A percentile compares a stretch with the other conserved stretches of the same genome.
Conservation (phyloP, 2,329 filamentous ascomycete species). For the Claviceps quebecensis region DNA sequence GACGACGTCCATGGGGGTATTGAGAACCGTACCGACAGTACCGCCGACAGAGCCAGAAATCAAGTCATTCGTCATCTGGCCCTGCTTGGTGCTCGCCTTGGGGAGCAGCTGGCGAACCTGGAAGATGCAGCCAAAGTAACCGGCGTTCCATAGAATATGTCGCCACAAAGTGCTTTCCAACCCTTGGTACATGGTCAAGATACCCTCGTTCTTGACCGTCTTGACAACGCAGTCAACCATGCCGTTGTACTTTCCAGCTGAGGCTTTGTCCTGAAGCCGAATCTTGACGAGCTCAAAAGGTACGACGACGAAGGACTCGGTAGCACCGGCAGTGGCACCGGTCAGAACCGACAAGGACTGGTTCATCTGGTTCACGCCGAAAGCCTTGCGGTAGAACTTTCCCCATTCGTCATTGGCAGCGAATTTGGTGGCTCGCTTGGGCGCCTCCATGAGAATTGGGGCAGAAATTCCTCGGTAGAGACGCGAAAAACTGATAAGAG, state of each 20-base stretch:
- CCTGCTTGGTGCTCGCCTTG: constrained; percentile 62
- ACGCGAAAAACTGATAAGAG: constrained; percentile 53
- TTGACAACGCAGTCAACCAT: constrained; percentile 68
- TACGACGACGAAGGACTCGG: constrained; percentile 91
- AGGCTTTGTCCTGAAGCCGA: constrained; percentile 87
- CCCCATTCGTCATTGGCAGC: constrained; percentile 99
- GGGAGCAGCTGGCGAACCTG: constrained; percentile 82
- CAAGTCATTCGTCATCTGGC: constrained; percentile 76
- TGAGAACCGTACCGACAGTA: constrained; percentile 75
- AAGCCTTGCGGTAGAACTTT: constrained; percentile 76
- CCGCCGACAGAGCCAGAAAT: constrained; percentile 78
- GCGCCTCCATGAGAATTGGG: constrained; percentile 92
- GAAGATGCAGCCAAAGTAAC: constrained; percentile 98
- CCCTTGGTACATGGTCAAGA: constrained; percentile 86
- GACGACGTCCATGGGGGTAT: constrained; percentile 94
- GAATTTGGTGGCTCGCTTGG: constrained; percentile 94
- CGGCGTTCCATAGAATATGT: constrained; percentile 78
- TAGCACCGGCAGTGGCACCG: constrained; percentile 86
- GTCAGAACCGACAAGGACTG: constrained; percentile 86
- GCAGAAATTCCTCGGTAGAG: constrained; percentile 92
- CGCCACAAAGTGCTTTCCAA: constrained; percentile 95
- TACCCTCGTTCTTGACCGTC: constrained; percentile 71
- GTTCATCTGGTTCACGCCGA: constrained; percentile 76
- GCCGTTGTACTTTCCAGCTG: constrained; percentile 74
- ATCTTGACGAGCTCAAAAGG: constrained; percentile 99